phyloP scores from a whole-genome alignment of 257 asterid species.

The Cinchona pubescens region DNA sequence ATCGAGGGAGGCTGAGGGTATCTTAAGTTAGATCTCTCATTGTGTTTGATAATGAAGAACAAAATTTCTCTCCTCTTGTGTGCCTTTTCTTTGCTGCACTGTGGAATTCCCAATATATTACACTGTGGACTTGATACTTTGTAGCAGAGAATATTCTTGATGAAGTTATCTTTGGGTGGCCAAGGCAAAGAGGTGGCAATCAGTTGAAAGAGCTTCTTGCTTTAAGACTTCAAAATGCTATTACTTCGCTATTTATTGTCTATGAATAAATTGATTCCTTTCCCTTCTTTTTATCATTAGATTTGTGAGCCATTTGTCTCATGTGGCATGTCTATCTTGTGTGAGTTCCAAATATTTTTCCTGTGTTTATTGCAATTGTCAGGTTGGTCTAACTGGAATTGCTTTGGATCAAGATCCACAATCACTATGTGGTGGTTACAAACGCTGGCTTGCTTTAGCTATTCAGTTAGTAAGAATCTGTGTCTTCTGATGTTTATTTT shows the following conservation, averaged over 20 bases:
- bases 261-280: constrained; percentile 10
- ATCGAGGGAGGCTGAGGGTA: no score
- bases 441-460: constrained; percentile 92
- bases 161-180: constrained; percentile 95
- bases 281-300: constrained; percentile 1
- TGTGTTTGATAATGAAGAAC: no score
- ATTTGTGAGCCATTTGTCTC: background rate
- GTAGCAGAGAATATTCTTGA: constrained; percentile 87
- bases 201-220: constrained; percentile 82
- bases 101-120: background rate
- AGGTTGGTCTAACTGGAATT: constrained; percentile 32
- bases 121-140: constrained; percentile 51
- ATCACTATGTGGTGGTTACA: constrained; percentile 90
- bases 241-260: constrained; percentile 58
- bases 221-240: constrained; percentile 74
- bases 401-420: constrained; percentile 61
- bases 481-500: constrained; percentile 23
- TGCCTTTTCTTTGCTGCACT: background rate
- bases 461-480: constrained; percentile 68
- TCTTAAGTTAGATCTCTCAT: no score
- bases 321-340: background rate
- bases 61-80: background rate
- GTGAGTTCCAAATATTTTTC: background rate
- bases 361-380: constrained; percentile 16
- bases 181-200: constrained; percentile 72